These are phyloP conservation scores for Asclepias syriaca DNA, from an alignment of 257 asterid species.

Conservation along the genomic window DNA sequence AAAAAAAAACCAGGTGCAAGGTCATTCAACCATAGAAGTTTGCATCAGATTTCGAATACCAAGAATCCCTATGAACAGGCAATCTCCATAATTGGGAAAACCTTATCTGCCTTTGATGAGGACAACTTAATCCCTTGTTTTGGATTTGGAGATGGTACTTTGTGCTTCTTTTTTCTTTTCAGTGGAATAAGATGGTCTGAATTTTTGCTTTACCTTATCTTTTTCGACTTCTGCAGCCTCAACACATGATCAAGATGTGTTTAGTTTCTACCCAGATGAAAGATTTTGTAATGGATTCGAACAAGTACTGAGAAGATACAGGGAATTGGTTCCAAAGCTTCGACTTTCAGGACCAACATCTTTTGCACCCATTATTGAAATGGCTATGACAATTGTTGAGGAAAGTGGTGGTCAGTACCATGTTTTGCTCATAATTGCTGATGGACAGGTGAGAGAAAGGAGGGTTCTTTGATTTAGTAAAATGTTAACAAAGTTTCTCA, in stretches of 20 bases:
- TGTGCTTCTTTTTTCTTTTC: not conserved
- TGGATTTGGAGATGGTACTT: conserved; percentile 91
- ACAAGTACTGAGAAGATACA: conserved; percentile 71
- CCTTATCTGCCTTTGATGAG: conserved; percentile 79
- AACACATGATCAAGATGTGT: conserved; percentile 61
- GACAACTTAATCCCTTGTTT: conserved; percentile 86
- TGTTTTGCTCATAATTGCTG: conserved; percentile 77
- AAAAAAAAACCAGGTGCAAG: conserved; percentile 49
- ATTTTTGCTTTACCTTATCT: not conserved
- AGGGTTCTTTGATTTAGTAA: not conserved
- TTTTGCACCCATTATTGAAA: conserved; percentile 72
- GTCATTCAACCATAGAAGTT: conserved; percentile 74
- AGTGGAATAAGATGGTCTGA: not conserved
- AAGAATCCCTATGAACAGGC: conserved; percentile 92
- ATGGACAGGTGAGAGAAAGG: conserved; percentile 79
- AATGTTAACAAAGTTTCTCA: not conserved
- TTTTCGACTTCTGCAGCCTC: conserved; percentile 53
- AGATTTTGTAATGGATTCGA: conserved; percentile 83
- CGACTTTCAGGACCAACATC: conserved; percentile 45
- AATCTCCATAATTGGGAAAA: conserved; percentile 84
- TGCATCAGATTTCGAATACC: conserved; percentile 70
- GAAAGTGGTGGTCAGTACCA: conserved; percentile 65
- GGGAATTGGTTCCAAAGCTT: conserved; percentile 74
- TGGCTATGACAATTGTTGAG: conserved; percentile 55
- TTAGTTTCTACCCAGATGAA: conserved; percentile 61